Evolutionary conservation across 768 basidiomycete species (phyloP), one percentile per base, ranked within the genome.

Genomic region (Gymnopilus dilepis): DNA sequence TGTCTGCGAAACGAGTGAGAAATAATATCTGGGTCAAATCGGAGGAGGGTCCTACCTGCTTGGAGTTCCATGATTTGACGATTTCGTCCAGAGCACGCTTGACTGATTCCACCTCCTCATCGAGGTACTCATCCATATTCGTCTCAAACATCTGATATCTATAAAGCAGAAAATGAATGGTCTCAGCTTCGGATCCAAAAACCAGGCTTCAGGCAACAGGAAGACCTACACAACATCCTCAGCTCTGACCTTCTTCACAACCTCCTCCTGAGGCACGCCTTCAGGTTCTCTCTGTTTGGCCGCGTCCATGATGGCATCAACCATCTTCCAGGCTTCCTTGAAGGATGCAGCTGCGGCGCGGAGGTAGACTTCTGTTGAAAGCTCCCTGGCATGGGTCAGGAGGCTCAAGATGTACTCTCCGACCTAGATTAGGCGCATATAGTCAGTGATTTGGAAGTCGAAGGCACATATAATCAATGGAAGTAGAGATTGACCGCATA

Each of bases 61-160:
- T 79, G 3, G 34, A 37, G 60, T 96, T 91, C 97, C 95, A 98
- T 1, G 78, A 80, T 60, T 85, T 84, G 71, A 91, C 95, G 13
- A 91, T 90, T 2, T 73, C 77, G 31, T 93, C 91, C 58, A 97
- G 86, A 0, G 82, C 78, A 4, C 81, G 82, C 68, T 94, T 94
- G 52, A 94, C 82, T 60, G 83, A 84, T 59, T 97, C 96, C 5
- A 90, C 83, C 73, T 99, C 97, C 70, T 98, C 95, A 61, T 95
- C 91, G 2, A 99, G 88, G 69, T 99, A 99, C 69, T 98, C 96
- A 70, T 97, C 96, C 94, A 99, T 97, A 72, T 96, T 92, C 9
- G 84, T 80, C 74, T 99, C 96, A 67, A 98, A 99, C 94, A 98
- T 97, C 47, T 83, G 85, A 73, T 94, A 97, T 12, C 95, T 96